Base-by-base conservation (phyloP, 805 yeast species). In the Cyberlindnera americana region DNA sequence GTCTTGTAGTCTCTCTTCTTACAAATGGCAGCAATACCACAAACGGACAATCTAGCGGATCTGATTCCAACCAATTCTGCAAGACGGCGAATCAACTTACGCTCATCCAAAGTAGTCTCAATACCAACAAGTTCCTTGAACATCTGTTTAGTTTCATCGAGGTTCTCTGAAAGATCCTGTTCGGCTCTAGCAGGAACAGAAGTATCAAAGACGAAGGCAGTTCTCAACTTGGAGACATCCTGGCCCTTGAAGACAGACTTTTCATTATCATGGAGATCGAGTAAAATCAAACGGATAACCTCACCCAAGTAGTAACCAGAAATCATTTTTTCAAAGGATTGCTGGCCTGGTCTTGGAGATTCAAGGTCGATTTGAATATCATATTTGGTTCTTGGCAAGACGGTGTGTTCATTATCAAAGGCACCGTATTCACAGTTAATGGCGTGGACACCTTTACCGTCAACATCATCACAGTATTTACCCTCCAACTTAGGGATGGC, bases 361-460 rank as follows among this genome's bases (percentile, higher is more conserved):
- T 84, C 83, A 21, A 66, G 70, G 64, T 91, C 98, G 50, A 91
- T 82, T 50, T 69, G 72, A 40, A 81, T 60, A 65, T 91, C 99
- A 64, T 79, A 91, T 62, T 81, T 82, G 51, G 95, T 90, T 69
- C 96, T 79, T 60, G 98, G 98, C 54, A 91, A 74, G 25, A 81
- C 76, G 9, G 52, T 43, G 57, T 83, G 95, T 66, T 88, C 96
- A 61, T 88, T 90, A 64, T 91, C 98, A 61, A 91, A 91, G 6
- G 97, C 91, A 58, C 99, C 98, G 69, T 91, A 91, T 70, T 91
- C 99, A 73, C 97, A 89, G 74, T 91, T 91, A 64, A 91, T 91
- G 40, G 96, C 96, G 95, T 91, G 90, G 48, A 83, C 80, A 30
- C 83, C 73, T 35, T 75, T 76, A 6, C 59, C 64, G 27, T 76